phyloP scores from a whole-genome alignment of 352 stramenopile genomes.

The Thalassiosira hispida region DNA sequence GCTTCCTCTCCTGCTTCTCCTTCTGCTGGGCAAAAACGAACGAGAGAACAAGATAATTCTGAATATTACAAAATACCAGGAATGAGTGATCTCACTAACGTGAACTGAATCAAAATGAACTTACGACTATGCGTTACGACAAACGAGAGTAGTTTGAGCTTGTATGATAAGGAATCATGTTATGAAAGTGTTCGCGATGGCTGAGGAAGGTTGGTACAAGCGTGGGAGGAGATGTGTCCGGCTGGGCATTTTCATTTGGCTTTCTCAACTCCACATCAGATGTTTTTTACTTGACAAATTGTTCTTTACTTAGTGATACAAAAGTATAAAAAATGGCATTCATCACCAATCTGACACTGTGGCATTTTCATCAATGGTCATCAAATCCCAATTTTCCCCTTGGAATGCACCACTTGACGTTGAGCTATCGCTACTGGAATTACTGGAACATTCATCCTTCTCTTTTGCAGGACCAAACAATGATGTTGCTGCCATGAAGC shows the following conservation, averaged over 20 bases:
- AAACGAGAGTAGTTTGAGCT: too few relatives aligned
- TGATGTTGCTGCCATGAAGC: constrained; percentile 46
- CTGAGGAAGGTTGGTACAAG: too few relatives aligned
- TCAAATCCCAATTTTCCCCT: constrained; percentile 34
- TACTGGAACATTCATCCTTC: constrained; percentile 18
- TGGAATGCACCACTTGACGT: constrained; percentile 6
- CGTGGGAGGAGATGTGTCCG: too few relatives aligned
- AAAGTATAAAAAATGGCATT: background rate
- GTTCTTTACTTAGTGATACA: too few relatives aligned
- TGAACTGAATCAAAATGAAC: constrained; percentile 13
- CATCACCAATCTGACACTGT: constrained; percentile 13
- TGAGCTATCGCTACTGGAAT: constrained; percentile 4
- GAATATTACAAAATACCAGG: constrained; percentile 1
- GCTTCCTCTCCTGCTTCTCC: background rate
- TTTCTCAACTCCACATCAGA: too few relatives aligned
- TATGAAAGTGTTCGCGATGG: too few relatives aligned
- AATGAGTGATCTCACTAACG: constrained; percentile 14
- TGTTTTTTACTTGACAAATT: too few relatives aligned
- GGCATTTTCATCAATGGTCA: constrained; percentile 47
- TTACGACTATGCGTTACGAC: background rate
- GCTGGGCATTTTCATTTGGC: too few relatives aligned
- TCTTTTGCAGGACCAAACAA: constrained; percentile 11
- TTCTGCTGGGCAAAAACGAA: background rate
- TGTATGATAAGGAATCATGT: background rate
- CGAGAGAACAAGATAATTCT: background rate